These are phyloP conservation scores for Aspergillus sp. DNA, from an alignment of 2,329 filamentous ascomycete species.

Conservation along the genomic window DNA sequence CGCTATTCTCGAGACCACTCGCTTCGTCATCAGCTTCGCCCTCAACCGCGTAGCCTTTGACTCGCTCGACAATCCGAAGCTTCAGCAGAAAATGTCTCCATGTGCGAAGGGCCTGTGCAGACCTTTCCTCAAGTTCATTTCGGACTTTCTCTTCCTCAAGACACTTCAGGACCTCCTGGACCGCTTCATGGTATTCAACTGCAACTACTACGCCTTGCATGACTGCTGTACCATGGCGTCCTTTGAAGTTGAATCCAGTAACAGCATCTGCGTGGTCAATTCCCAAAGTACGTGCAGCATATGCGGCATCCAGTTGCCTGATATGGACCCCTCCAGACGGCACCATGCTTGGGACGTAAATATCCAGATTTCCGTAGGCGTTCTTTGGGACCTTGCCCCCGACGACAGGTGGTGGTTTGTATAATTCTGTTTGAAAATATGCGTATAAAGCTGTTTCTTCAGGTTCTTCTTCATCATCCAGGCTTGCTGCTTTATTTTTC, in stretches of 20 bases:
- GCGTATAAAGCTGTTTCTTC: conserved; percentile 62
- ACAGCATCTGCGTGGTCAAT: conserved; percentile 89
- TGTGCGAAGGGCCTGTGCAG: conserved; percentile 50
- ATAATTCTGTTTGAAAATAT: conserved; percentile 65
- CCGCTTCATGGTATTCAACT: conserved; percentile 67
- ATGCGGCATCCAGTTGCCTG: conserved; percentile 58
- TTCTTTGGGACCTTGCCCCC: conserved; percentile 68
- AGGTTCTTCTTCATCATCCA: conserved; percentile 43
- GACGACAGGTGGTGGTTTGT: conserved; percentile 73
- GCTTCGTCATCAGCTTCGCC: conserved; percentile 39
- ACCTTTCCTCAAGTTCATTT: conserved; percentile 58
- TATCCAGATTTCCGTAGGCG: conserved; percentile 61
- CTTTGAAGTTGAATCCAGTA: conserved; percentile 85
- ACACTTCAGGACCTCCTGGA: conserved; percentile 67
- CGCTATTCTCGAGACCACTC: conserved; percentile 31
- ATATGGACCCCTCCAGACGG: conserved; percentile 61
- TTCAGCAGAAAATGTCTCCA: conserved; percentile 64
- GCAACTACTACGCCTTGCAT: conserved; percentile 77
- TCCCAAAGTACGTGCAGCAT: conserved; percentile 72
- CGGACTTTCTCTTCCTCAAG: conserved; percentile 66
- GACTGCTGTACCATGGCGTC: conserved; percentile 81
- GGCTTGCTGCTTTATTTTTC: conserved; percentile 33
- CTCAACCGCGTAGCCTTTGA: conserved; percentile 58
- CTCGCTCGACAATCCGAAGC: conserved; percentile 69
- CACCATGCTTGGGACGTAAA: conserved; percentile 65